Evolutionary conservation across 2,329 filamentous ascomycete species (phyloP), one percentile per base, ranked within the genome.

Genomic region (Celoporthe dispersa): DNA sequence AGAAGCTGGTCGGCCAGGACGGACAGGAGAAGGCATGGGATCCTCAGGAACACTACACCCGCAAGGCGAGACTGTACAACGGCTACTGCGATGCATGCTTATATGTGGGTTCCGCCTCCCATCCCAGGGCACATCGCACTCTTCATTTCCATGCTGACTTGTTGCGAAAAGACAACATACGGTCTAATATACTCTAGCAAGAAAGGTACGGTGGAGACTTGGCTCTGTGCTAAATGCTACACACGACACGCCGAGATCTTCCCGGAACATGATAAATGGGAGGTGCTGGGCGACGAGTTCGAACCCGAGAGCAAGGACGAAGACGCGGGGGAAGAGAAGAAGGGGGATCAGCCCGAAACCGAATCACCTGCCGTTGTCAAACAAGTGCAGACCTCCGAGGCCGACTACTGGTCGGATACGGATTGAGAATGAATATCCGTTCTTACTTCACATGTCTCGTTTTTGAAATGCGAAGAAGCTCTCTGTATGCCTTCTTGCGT

Each of bases 1-100:
- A 31, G 25, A 59, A 25, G 25, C 11, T 33, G 1, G 31, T 31
- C 12, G 31, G 22, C 55, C 3, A 59, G 55, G 25, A 31, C 2
- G 31, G 55, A 25, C 1, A 28, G 16, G 55, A 59, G 55, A 59
- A 33, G 55, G 28, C 12, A 33, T 28, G 55, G 31, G 31, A 59
- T 19, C 28, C 55, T 22, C 55, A 59, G 28, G 8, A 22, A 59
- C 55, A 59, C 31, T 4, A 12, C 14, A 31, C 25, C 33, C 25
- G 16, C 25, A 59, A 59, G 55, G 55, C 25, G 2, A 16, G 33
- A 28, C 12, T 14, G 1, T 25, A 19, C 11, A 3, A 14, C 16
- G 55, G 55, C 55, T 59, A 31, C 31, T 59, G 55, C 55, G 55
- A 59, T 59, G 55, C 55, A 59, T 59, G 55, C 31, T 59, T 59